A percentile compares a stretch with the other conserved stretches of the same genome.
phyloP scores from a whole-genome alignment of 1,284 basidiomycete genomes.

The Sporisorium sorghi region DNA sequence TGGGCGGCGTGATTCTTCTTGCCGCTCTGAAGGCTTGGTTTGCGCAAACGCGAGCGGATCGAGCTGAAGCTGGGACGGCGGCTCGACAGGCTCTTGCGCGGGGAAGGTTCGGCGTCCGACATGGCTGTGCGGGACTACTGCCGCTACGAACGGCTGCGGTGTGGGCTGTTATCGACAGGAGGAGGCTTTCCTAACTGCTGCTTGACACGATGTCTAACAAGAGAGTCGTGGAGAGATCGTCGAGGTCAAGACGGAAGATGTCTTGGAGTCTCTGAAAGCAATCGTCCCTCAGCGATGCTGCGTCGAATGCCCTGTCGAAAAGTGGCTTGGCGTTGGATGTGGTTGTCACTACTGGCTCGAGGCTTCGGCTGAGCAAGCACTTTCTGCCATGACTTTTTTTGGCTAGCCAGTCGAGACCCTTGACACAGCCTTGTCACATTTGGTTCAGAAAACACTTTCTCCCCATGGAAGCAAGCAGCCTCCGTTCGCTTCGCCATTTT shows the following conservation, averaged over 20 bases:
- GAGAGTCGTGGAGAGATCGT: background rate
- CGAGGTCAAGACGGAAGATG: background rate
- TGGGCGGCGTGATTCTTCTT: constrained; percentile 5
- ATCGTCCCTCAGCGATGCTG: background rate
- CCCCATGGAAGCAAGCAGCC: constrained; percentile 1
- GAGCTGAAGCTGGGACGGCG: constrained; percentile 45
- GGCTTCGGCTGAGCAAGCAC: too few relatives aligned
- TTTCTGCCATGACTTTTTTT: too few relatives aligned
- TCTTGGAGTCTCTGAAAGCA: too few relatives aligned
- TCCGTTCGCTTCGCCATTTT: background rate
- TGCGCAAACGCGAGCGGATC: constrained; percentile 32
- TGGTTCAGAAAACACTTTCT: too few relatives aligned
- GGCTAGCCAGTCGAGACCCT: too few relatives aligned
- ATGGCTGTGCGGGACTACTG: constrained; percentile 8
- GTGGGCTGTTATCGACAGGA: too few relatives aligned
- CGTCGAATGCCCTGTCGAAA: constrained; percentile 6
- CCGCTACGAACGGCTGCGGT: background rate
- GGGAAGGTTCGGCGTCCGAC: constrained; percentile 31
- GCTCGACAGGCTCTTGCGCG: constrained; percentile 31
- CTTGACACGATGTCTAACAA: background rate
- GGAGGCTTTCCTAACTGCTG: background rate
- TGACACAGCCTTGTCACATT: too few relatives aligned
- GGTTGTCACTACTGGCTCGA: too few relatives aligned
- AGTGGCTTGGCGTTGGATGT: background rate
- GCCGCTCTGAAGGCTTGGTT: constrained; percentile 19